These are phyloP conservation scores for Diphasiastrum complanatum DNA, from an alignment of 83 land plant genomes.

Conservation along the genomic window DNA sequence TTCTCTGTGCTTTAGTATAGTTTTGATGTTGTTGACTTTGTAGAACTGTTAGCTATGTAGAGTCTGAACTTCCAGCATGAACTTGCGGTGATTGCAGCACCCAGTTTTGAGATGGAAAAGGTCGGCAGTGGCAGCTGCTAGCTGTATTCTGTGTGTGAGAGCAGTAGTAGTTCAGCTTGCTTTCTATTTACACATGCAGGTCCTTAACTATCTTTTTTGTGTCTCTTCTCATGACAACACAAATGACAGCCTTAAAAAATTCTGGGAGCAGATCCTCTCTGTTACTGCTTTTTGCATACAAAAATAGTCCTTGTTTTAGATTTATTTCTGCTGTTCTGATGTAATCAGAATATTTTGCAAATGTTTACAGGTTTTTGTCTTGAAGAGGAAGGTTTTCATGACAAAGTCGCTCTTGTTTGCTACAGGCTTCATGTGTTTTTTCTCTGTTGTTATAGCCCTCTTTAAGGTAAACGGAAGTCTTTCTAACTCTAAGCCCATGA, in stretches of 20 bases:
- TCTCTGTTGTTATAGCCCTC: constrained; percentile 93
- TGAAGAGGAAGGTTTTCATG: constrained; percentile 51
- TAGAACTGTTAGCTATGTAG: not conserved
- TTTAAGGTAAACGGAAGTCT: constrained; percentile 60
- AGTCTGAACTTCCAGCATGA: not conserved
- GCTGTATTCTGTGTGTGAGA: constrained; percentile 85
- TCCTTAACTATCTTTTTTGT: constrained; percentile 5
- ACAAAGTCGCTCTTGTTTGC: constrained; percentile 79
- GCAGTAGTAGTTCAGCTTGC: constrained; percentile 94
- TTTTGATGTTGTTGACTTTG: not conserved
- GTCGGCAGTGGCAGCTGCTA: constrained; percentile 83
- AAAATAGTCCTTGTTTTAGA: no score
- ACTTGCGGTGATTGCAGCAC: constrained; percentile 53
- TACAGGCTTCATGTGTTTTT: constrained; percentile 99
- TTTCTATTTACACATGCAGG: constrained; percentile 93
- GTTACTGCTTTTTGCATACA: no score
- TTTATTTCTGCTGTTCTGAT: not conserved
- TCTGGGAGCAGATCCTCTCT: no score
- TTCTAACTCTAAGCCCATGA: not conserved
- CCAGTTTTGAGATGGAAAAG: constrained; percentile 95
- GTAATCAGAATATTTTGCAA: not conserved
- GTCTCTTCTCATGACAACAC: no score
- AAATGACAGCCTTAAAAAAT: no score
- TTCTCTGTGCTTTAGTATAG: not conserved
- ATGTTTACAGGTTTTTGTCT: constrained; percentile 59